Base-by-base conservation (phyloP, 2,329 filamentous ascomycete genomes). In the Amesomyces nigricolor region DNA sequence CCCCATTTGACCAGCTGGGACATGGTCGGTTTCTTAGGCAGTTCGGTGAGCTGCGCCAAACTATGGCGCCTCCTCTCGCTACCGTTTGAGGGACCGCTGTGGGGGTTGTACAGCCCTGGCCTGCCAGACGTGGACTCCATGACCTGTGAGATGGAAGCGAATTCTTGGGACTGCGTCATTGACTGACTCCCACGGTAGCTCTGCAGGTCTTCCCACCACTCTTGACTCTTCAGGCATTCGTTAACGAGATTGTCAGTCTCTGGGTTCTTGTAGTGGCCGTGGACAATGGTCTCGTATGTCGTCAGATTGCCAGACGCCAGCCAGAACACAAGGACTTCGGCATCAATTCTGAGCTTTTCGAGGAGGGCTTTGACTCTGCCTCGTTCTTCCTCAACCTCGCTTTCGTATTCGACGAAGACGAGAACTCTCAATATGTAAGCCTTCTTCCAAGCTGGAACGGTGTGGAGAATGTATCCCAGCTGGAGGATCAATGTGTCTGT, bases 321-420 rank as follows among this genome's bases (percentile, higher is more conserved):
- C 81, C 87, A 94, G 65, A 91, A 91, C 1, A 95, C 90, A 13
- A 87, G 71, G 0, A 95, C 81, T 59, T 89, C 78, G 3, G 89
- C 90, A 58, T 91, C 82, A 47, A 95, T 95, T 14, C 90, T 79
- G 8, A 95, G 71, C 67, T 92, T 95, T 19, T 89, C 87, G 0
- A 95, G 75, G 2, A 95, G 75, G 1, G 86, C 82, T 57, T 82
- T 82, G 14, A 95, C 86, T 54, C 89, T 77, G 1, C 79, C 80
- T 37, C 82, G 76, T 69, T 95, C 90, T 69, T 95, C 88, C 39
- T 87, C 82, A 0, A 95, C 85, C 62, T 95, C 90, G 26, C 78
- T 83, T 67, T 94, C 89, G 62, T 95, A 95, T 66, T 95, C 90
- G 17, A 95, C 90, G 68, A 95, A 95, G 0, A 95, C 89, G 52